A percentile compares a stretch with the other conserved stretches of the same genome.
Conservation (phyloP, 441 rosid genomes). For the Cnidoscolus chayamansa region DNA sequence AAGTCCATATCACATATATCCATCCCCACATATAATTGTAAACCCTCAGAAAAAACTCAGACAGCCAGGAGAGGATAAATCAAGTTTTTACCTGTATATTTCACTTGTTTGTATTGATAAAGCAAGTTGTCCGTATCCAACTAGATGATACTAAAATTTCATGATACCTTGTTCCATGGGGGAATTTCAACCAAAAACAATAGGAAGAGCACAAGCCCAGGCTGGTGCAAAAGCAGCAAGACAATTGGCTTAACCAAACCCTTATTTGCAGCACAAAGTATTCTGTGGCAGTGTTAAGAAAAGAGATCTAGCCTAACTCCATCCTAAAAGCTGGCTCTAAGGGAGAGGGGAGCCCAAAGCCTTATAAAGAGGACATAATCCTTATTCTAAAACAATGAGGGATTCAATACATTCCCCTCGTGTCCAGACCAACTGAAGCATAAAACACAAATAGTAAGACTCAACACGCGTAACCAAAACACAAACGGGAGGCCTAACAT, state of each 20-base stretch:
- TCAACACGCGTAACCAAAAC: too few relatives aligned
- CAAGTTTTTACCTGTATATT: background rate
- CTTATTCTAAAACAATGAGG: too few relatives aligned
- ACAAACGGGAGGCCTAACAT: too few relatives aligned
- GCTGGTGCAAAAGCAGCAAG: slow-evolving; percentile 85
- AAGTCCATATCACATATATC: background rate
- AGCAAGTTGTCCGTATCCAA: background rate
- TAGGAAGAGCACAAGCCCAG: slow-evolving; percentile 89
- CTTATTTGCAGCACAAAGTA: slow-evolving; percentile 60
- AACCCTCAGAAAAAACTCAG: background rate
- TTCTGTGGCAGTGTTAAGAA: slow-evolving; percentile 43
- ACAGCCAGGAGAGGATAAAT: background rate
- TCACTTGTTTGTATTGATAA: background rate
- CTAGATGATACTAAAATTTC: background rate
- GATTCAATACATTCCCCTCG: too few relatives aligned
- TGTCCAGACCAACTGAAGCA: too few relatives aligned
- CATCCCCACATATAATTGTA: background rate
- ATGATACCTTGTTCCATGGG: slow-evolving; percentile 70
- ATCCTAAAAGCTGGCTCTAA: too few relatives aligned
- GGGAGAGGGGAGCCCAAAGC: too few relatives aligned
- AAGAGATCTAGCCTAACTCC: too few relatives aligned
- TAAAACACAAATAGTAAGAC: too few relatives aligned
- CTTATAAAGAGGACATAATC: too few relatives aligned
- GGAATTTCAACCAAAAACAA: slow-evolving; percentile 85
- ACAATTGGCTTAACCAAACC: slow-evolving; percentile 74